These are phyloP conservation scores for Pinguiococcus pyrenoidosus DNA, from an alignment of 108 stramenopile genomes.

Conservation along the genomic window DNA sequence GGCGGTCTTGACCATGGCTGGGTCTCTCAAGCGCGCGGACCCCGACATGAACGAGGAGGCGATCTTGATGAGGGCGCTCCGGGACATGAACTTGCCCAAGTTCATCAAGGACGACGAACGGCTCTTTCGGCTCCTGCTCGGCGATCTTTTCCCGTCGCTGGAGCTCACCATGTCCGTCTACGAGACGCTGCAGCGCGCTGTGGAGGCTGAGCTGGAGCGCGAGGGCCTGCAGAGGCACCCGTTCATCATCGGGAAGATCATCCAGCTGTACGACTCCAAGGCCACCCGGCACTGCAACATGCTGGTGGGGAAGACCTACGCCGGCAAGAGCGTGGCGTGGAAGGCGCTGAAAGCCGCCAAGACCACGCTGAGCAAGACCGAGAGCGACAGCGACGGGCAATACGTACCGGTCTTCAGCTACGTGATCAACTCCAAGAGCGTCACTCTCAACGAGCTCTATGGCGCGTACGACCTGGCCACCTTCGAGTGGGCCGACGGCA, in stretches of 20 bases:
- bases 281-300: constrained; percentile 60
- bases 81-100: constrained; percentile 63
- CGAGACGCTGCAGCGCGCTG: constrained; percentile 25
- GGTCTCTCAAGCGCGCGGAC: constrained; percentile 46
- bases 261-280: constrained; percentile 52
- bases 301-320: constrained; percentile 48
- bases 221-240: constrained; percentile 41
- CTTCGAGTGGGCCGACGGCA: constrained; percentile 52
- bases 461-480: constrained; percentile 50
- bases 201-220: constrained; percentile 23
- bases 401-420: constrained; percentile 10
- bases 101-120: constrained; percentile 58
- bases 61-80: constrained; percentile 50
- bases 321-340: constrained; percentile 48
- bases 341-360: constrained; percentile 42
- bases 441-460: constrained; percentile 49
- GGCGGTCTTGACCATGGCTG: constrained; percentile 55
- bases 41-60: constrained; percentile 42
- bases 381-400: constrained; percentile 7
- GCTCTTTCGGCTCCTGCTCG: constrained; percentile 47
- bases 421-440: constrained; percentile 47
- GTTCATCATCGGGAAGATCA: constrained; percentile 40
- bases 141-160: constrained; percentile 50
- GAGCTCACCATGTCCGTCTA: constrained; percentile 42
- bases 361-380: constrained; percentile 21